These are phyloP conservation scores for Chlamydomonas incerta DNA, from an alignment of 139 green algal species.

Conservation along the genomic window DNA sequence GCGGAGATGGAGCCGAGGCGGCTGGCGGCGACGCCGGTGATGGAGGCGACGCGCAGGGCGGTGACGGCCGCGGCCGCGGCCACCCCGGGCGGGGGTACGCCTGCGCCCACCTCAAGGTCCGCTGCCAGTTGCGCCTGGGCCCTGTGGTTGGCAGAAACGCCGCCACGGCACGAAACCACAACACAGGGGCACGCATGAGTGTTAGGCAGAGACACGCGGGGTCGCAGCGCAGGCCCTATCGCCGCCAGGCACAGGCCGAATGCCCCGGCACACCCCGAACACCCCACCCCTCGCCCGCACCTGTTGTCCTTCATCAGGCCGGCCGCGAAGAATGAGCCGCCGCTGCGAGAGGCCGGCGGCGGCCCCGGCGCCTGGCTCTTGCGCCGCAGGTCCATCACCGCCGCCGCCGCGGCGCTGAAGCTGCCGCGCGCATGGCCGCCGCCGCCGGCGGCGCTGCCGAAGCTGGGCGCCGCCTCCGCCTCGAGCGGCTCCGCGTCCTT, in stretches of 20 bases:
- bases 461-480: neutral
- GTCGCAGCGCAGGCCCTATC: no score
- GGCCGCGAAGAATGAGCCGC: no score
- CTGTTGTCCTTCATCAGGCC: neutral
- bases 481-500: neutral
- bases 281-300: neutral
- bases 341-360: no score
- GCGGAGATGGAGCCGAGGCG: slow-evolving; percentile 22
- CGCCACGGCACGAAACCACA: no score
- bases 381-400: neutral
- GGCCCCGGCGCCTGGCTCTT: neutral
- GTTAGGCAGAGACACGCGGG: neutral
- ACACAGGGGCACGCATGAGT: neutral
- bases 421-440: neutral
- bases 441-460: neutral
- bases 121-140: neutral
- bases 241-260: no score
- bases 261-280: no score
- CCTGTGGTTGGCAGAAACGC: no score
- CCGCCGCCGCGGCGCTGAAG: neutral
- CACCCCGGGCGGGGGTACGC: neutral
- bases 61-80: neutral
- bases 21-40: neutral
- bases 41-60: slow-evolving; percentile 16
- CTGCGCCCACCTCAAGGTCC: neutral